phyloP scores from a whole-genome alignment of 179 eudicot genomes.

The Camellia oleifera region DNA sequence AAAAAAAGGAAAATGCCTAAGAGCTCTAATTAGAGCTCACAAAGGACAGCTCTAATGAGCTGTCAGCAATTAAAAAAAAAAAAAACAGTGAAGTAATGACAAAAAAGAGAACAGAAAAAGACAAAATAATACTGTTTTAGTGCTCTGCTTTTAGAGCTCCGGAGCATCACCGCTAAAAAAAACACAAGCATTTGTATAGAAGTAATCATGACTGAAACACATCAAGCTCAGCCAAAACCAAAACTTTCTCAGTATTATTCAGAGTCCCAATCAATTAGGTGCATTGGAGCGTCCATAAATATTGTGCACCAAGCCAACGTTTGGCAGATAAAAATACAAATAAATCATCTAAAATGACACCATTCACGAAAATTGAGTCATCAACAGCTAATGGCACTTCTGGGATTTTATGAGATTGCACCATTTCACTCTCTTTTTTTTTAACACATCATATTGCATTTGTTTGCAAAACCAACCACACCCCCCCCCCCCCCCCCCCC shows the following conservation, averaged over 20 bases:
- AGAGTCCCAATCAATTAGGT: not conserved
- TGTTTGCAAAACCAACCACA: not conserved
- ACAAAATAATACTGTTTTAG: no score
- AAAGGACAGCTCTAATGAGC: no score
- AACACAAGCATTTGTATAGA: not conserved
- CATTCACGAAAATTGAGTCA: not conserved
- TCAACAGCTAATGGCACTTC: not conserved
- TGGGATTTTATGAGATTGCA: not conserved
- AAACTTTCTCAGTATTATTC: not conserved
- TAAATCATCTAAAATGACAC: slow-evolving; percentile 1
- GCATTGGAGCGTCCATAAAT: not conserved
- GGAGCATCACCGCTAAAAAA: no score
- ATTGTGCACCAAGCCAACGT: not conserved
- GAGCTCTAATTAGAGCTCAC: no score
- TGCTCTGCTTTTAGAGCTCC: no score
- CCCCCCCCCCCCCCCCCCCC: no score
- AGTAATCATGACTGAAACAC: not conserved
- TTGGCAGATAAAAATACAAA: not conserved
- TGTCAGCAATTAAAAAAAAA: no score
- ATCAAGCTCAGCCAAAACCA: slow-evolving; percentile 1
- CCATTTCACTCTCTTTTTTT: no score
- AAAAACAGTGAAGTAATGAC: no score
- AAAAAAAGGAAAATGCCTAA: no score
- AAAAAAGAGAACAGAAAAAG: no score
- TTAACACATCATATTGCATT: not conserved